phyloP scores from a whole-genome alignment of 805 yeast genomes.

The Ogataea populi-albae region DNA sequence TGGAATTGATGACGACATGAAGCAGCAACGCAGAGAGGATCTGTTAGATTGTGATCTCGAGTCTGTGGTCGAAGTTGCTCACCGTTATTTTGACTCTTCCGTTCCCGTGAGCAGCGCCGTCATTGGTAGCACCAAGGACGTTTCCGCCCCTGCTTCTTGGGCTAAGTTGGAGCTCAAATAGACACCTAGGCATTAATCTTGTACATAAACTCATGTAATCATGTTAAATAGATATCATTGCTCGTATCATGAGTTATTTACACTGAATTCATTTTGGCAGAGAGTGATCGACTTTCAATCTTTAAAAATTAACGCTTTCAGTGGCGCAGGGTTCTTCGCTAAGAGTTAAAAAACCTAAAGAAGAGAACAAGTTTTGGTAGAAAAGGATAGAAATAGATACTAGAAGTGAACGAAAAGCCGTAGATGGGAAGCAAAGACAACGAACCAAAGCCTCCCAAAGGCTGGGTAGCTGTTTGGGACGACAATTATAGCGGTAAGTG shows the following conservation, averaged over 20 bases:
- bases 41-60: slow-evolving; percentile 61
- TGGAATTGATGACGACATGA: slow-evolving; percentile 73
- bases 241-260: too few species aligned
- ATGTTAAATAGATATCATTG: too few species aligned
- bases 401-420: neutral
- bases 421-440: slow-evolving; percentile 25
- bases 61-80: slow-evolving; percentile 43
- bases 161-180: slow-evolving; percentile 9
- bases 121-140: slow-evolving; percentile 8
- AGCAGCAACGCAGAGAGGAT: slow-evolving; percentile 73
- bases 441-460: slow-evolving; percentile 29
- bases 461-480: slow-evolving; percentile 76
- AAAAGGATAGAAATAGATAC: too few species aligned
- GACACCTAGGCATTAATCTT: too few species aligned
- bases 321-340: too few species aligned
- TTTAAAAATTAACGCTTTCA: too few species aligned
- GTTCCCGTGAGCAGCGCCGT: slow-evolving; percentile 6
- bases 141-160: slow-evolving; percentile 4
- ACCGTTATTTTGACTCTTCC: slow-evolving; percentile 2
- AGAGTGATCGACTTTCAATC: too few species aligned
- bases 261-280: too few species aligned
- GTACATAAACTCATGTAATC: too few species aligned
- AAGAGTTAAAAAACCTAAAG: too few species aligned
- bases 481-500: slow-evolving; percentile 48
- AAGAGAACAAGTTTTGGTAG: too few species aligned